Percentiles rank a stretch among this genome's conserved stretches.
Conservation (phyloP, 345 rosid species). For the Pistacia vera region DNA sequence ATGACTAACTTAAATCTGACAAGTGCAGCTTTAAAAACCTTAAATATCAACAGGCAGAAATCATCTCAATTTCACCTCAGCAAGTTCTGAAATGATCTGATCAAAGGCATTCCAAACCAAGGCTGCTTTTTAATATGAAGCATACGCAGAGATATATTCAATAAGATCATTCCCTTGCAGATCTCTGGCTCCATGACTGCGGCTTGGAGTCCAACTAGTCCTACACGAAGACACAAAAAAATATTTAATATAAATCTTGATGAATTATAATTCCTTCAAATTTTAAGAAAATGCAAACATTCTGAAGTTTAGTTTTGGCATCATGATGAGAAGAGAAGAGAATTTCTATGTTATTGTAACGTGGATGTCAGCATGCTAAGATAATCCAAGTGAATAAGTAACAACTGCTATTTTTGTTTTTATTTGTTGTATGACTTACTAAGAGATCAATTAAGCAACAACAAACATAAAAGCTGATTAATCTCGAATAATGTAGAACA, state of each 20-base stretch:
- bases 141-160: constrained; percentile 83
- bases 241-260: background rate
- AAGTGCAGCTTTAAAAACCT: constrained; percentile 6
- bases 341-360: too few species aligned
- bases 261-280: background rate
- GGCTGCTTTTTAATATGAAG: constrained; percentile 91
- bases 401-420: background rate
- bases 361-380: too few species aligned
- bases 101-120: constrained; percentile 72
- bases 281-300: background rate
- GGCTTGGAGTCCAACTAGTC: constrained; percentile 94
- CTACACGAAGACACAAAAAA: constrained; percentile 36
- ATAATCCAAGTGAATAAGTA: background rate
- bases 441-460: background rate
- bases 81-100: constrained; percentile 76
- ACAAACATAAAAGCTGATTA: background rate
- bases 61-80: constrained; percentile 49
- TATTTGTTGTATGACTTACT: background rate
- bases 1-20: constrained; percentile 5
- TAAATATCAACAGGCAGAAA: background rate
- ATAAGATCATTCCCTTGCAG: constrained; percentile 67
- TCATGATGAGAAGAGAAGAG: too few species aligned
- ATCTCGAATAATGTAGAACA: constrained; percentile 1
- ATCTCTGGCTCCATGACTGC: constrained; percentile 66
- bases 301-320: background rate